phyloP scores from a whole-genome alignment of 1,139 yeast genomes.

The Sugiyamaella sp. region DNA sequence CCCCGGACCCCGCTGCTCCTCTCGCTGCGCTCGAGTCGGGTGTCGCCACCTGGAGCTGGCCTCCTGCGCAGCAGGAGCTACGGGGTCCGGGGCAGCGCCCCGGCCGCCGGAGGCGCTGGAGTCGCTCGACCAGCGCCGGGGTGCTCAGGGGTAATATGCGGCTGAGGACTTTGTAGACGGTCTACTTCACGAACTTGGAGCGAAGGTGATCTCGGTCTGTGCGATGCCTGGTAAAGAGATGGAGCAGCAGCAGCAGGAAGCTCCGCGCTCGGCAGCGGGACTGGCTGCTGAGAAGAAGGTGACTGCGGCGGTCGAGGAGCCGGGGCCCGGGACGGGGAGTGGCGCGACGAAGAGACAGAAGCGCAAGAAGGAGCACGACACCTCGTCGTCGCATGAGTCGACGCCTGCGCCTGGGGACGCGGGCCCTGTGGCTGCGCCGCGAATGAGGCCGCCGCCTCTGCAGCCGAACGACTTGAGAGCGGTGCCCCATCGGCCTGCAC shows the following conservation, averaged over 20 bases:
- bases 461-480: conserved; percentile 31
- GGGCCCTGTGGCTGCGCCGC: background rate
- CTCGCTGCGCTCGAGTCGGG: background rate
- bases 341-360: background rate
- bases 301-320: background rate
- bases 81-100: conserved; percentile 3
- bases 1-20: conserved; percentile 1
- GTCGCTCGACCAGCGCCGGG: background rate
- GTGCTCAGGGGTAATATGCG: background rate
- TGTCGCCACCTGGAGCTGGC: background rate
- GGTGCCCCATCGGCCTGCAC: conserved; percentile 28
- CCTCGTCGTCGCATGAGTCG: conserved; percentile 1
- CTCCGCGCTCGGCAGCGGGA: background rate
- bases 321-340: background rate
- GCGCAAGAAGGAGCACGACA: background rate
- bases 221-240: background rate
- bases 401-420: background rate
- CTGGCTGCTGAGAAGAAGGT: background rate
- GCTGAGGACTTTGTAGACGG: background rate
- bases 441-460: conserved; percentile 34
- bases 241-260: background rate
- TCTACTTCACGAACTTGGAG: background rate
- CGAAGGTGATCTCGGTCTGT: background rate
- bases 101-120: conserved; percentile 3
- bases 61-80: background rate